A percentile compares a stretch with the other conserved stretches of the same genome.
These are phyloP conservation scores for Trametes elegans DNA, from an alignment of 768 basidiomycete genomes.

Conservation along the genomic window DNA sequence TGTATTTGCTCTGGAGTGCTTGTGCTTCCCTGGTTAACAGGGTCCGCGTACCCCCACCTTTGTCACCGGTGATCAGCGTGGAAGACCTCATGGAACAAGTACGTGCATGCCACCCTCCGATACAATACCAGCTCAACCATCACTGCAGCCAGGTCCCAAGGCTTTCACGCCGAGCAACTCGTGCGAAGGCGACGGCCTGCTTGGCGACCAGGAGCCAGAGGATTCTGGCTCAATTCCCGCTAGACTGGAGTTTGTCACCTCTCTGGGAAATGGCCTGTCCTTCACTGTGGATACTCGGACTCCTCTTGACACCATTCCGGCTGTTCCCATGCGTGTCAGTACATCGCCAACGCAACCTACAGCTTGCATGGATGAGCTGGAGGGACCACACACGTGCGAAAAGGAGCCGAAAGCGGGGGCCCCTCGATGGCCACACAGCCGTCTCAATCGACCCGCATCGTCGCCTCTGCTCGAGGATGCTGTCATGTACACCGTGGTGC, in stretches of 20 bases:
- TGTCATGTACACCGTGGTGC: neutral
- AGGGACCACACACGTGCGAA: neutral
- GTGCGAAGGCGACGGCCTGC: neutral
- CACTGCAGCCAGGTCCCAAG: neutral
- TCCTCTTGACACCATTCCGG: neutral
- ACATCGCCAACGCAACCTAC: neutral
- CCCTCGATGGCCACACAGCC: neutral
- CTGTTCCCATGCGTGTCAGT: neutral
- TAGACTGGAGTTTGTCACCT: neutral
- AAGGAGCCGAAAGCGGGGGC: neutral
- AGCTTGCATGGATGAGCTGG: neutral
- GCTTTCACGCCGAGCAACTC: neutral
- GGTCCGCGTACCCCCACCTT: conserved; percentile 3
- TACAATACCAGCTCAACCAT: neutral
- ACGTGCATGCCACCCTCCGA: neutral
- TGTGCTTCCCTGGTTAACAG: neutral
- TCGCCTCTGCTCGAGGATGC: neutral
- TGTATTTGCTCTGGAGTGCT: neutral
- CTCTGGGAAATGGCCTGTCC: neutral
- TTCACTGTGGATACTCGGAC: conserved; percentile 1
- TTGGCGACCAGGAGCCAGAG: neutral
- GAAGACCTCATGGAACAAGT: neutral
- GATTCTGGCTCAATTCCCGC: neutral
- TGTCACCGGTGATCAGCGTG: neutral
- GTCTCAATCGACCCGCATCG: neutral